Evolutionary conservation across 805 yeast genomes (phyloP).

Genomic region (Ogataea glucozyma): DNA sequence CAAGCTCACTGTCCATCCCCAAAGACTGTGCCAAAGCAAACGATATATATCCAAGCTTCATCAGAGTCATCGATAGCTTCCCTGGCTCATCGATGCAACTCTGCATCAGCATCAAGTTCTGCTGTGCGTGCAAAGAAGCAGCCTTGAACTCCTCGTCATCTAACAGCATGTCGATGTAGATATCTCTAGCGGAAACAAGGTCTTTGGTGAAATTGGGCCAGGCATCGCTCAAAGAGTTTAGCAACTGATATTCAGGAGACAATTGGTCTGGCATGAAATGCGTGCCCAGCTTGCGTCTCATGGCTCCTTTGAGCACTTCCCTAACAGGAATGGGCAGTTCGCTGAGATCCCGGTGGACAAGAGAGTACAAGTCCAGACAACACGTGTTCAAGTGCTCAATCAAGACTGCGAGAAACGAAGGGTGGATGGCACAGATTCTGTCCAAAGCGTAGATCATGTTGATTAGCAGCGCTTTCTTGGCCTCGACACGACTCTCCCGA

Average conservation of each 20-base stretch:
- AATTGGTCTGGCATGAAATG: slow-evolving; percentile 24
- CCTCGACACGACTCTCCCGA: slow-evolving; percentile 20
- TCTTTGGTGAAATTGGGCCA: slow-evolving; percentile 32
- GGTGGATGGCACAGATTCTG: slow-evolving; percentile 27
- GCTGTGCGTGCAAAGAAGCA: slow-evolving; percentile 17
- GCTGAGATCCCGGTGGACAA: slow-evolving; percentile 5
- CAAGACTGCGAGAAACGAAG: slow-evolving; percentile 28
- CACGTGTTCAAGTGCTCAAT: slow-evolving; percentile 18
- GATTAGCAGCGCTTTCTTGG: slow-evolving; percentile 24
- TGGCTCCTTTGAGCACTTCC: slow-evolving; percentile 16
- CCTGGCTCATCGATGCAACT: slow-evolving; percentile 23
- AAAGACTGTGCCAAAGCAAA: slow-evolving; percentile 15
- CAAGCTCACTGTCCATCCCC: slow-evolving; percentile 3
- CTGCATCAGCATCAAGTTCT: slow-evolving; percentile 19
- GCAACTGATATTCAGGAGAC: slow-evolving; percentile 24
- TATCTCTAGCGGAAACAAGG: slow-evolving; percentile 28
- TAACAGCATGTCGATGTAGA: slow-evolving; percentile 29
- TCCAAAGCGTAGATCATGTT: slow-evolving; percentile 28
- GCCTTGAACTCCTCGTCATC: slow-evolving; percentile 25
- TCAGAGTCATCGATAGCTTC: slow-evolving; percentile 17
- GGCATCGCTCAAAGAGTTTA: slow-evolving; percentile 26
- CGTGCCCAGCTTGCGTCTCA: slow-evolving; percentile 22
- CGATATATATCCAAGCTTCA: slow-evolving; percentile 20
- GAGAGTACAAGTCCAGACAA: slow-evolving; percentile 16
- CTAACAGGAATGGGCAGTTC: slow-evolving; percentile 8